These are phyloP conservation scores for Triadica sebifera DNA, from an alignment of 345 rosid species.

Conservation along the genomic window DNA sequence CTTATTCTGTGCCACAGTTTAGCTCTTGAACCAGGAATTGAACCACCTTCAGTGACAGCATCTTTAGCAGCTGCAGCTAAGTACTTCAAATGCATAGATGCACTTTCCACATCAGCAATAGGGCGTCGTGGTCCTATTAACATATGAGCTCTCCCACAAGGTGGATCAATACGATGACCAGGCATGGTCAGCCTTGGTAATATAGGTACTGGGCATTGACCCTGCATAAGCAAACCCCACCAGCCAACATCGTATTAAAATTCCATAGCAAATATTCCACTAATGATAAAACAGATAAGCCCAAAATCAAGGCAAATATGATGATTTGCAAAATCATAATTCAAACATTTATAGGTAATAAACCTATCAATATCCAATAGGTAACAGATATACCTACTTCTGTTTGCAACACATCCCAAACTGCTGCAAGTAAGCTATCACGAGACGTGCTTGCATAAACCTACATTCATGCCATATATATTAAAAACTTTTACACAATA, in stretches of 20 bases:
- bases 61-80: slow-evolving; percentile 96
- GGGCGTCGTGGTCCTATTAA: slow-evolving; percentile 47
- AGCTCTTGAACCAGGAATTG: slow-evolving; percentile 94
- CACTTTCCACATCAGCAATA: slow-evolving; percentile 65
- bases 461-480: slow-evolving; percentile 40
- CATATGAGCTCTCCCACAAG: slow-evolving; percentile 86
- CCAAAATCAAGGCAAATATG: slow-evolving; percentile 2
- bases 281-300: not conserved
- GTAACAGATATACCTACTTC: slow-evolving; percentile 67
- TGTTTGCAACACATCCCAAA: slow-evolving; percentile 92
- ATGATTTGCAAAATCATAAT: not conserved
- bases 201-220: slow-evolving; percentile 78
- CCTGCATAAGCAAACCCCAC: slow-evolving; percentile 43
- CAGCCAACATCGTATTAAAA: slow-evolving; percentile 14
- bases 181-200: slow-evolving; percentile 98
- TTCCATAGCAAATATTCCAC: slow-evolving; percentile 1
- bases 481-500: slow-evolving; percentile 28
- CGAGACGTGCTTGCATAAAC: slow-evolving; percentile 95
- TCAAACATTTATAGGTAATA: slow-evolving; percentile 7
- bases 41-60: slow-evolving; percentile 98
- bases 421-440: slow-evolving; percentile 91
- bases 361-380: slow-evolving; percentile 22
- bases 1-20: slow-evolving; percentile 96
- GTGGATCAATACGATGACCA: slow-evolving; percentile 97
- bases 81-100: slow-evolving; percentile 86